Evolutionary conservation across 305 asterid genomes (phyloP), one percentile per base, ranked within the genome.

Genomic region (Fraxinus floribunda): DNA sequence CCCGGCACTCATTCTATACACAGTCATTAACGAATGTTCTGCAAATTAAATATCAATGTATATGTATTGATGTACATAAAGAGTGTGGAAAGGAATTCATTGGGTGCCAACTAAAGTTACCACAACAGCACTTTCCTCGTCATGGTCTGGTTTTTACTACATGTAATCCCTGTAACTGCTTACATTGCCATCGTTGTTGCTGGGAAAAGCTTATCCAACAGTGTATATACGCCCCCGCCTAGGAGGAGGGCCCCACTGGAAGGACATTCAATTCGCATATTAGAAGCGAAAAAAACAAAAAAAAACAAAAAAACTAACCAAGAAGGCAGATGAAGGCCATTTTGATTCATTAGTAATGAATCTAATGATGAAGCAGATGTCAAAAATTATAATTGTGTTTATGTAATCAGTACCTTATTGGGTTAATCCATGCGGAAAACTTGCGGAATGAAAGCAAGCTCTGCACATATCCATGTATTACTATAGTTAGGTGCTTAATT

Each of bases 381-480:
- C 24, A 30, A 60, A 8, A 22, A 46, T 9, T 80, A 70, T 34
- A 70, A 0, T 15, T 15, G 86, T 18, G 24, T 78, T 10, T 18
- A 49, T 34, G 34, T 57, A 35, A 41, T 6, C 49, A 72, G 83
- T 87, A 91, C 95, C 97, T 94, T 90, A 88, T 85, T 62, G 97
- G 97, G 82, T 94, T 94, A 75, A 94, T 91, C 98, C 98, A 94
- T 70, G 98, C 94, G 35, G 98, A 94, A 78, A 90, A 92, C 87
- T 91, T 94, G 89, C 97, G 97, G 80, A 94, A 90, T 10, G 98
- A 90, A 78, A 94, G 97, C 70, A 94, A 90, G 86, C 97, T 92
- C 96, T 94, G 94, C 92, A 88, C 22, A 85, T 80, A 73, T 16
- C 80, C 79, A 78, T 62, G 32, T 81, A 86, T 80, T 85, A 81